phyloP scores from a whole-genome alignment of 495 filamentous ascomycete genomes.

The Podospora tetraspora region DNA sequence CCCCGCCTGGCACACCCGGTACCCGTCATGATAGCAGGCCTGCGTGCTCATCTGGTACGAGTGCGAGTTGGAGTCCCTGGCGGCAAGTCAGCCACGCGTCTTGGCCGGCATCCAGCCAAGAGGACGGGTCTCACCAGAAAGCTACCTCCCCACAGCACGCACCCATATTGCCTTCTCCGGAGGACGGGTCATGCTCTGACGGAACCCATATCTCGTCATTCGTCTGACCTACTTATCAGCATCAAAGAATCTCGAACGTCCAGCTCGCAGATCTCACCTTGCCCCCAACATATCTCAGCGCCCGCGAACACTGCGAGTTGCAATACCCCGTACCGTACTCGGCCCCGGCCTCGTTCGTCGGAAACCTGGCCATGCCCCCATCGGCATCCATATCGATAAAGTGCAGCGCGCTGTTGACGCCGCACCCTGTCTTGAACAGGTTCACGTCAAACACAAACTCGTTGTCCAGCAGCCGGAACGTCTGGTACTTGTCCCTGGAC shows the following conservation, averaged over 20 bases:
- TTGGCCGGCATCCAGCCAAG: slow-evolving; percentile 51
- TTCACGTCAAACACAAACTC: slow-evolving; percentile 56
- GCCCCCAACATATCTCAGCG: slow-evolving; percentile 39
- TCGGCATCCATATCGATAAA: slow-evolving; percentile 51
- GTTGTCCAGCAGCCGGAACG: slow-evolving; percentile 46
- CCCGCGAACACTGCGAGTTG: slow-evolving; percentile 47
- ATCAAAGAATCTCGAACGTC: not conserved
- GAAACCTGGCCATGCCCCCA: slow-evolving; percentile 43
- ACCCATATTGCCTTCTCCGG: slow-evolving; percentile 24
- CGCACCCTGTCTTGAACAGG: slow-evolving; percentile 42
- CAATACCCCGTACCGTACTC: slow-evolving; percentile 56
- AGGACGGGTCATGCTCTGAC: slow-evolving; percentile 28
- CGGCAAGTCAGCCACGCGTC: slow-evolving; percentile 39
- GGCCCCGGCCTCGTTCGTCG: slow-evolving; percentile 49
- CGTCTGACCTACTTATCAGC: slow-evolving; percentile 25
- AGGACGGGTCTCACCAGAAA: slow-evolving; percentile 56
- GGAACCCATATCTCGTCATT: slow-evolving; percentile 52
- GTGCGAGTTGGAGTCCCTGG: not conserved
- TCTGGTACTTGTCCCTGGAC: slow-evolving; percentile 43
- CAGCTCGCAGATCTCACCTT: slow-evolving; percentile 21
- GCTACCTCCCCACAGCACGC: slow-evolving; percentile 65
- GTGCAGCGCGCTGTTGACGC: slow-evolving; percentile 51
- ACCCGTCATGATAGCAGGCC: slow-evolving; percentile 35
- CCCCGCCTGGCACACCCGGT: slow-evolving; percentile 29
- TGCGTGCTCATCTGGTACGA: slow-evolving; percentile 36